Conservation (phyloP, 257 asterid genomes). For the Fraxinus cuspidata region DNA sequence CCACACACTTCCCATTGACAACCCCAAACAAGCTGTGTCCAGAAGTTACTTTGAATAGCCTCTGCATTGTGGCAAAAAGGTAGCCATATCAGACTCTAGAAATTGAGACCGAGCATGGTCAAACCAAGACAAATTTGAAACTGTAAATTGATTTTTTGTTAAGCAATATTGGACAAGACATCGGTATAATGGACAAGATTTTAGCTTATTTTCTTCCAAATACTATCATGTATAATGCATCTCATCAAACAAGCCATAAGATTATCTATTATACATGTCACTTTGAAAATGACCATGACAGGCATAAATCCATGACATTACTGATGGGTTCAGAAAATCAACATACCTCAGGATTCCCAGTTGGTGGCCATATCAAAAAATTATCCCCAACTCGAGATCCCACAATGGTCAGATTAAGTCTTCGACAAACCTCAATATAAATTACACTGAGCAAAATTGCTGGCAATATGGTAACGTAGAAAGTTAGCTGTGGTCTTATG, state of each 20-base stretch:
- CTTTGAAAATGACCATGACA: background rate
- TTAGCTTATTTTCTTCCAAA: background rate
- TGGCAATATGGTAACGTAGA: conserved; percentile 37
- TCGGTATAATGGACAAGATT: no score
- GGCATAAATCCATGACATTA: background rate
- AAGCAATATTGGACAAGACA: background rate
- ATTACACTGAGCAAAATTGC: conserved; percentile 93
- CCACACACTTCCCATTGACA: conserved; percentile 90
- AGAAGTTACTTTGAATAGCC: conserved; percentile 78
- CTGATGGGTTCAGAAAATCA: conserved; percentile 14
- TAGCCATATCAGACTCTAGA: conserved; percentile 16
- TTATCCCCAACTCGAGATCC: conserved; percentile 99
- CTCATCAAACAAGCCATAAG: background rate
- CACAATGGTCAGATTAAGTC: conserved; percentile 87
- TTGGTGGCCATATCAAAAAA: conserved; percentile 95
- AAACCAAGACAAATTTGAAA: background rate
- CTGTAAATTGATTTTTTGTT: background rate
- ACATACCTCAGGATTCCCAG: conserved; percentile 91
- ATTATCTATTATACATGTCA: background rate
- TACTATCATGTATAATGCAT: background rate
- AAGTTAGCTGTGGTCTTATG: conserved; percentile 20
- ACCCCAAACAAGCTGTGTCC: conserved; percentile 87
- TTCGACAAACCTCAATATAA: conserved; percentile 93
- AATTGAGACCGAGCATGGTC: background rate
- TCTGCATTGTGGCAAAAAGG: conserved; percentile 41